A percentile compares a stretch with the other conserved stretches of the same genome.
phyloP scores from a whole-genome alignment of 164 flowering plant genomes.

The Buxus sempervirens region DNA sequence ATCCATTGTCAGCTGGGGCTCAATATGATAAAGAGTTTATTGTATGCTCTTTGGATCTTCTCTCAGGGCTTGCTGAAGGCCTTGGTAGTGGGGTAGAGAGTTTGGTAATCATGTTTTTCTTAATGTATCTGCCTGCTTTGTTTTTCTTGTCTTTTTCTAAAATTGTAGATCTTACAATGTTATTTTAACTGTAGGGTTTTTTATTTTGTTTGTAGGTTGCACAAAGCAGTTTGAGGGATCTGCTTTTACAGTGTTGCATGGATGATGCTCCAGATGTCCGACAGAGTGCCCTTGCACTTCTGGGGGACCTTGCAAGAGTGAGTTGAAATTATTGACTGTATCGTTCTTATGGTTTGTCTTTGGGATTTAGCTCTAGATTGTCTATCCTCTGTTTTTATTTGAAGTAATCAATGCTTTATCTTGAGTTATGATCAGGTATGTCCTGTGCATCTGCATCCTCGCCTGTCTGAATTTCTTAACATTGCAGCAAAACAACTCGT shows the following conservation, averaged over 20 bases:
- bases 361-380: background rate
- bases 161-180: too few species aligned
- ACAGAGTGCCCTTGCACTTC: conserved; percentile 96
- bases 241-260: conserved; percentile 90
- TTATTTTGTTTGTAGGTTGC: conserved; percentile 54
- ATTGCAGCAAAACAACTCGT: conserved; percentile 89
- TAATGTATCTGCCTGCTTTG: background rate
- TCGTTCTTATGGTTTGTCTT: background rate
- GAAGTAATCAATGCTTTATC: background rate
- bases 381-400: background rate
- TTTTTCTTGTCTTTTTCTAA: background rate
- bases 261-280: conserved; percentile 87
- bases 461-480: conserved; percentile 77
- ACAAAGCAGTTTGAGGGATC: conserved; percentile 72
- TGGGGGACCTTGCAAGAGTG: conserved; percentile 97
- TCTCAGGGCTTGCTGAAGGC: conserved; percentile 95
- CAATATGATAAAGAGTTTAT: conserved; percentile 91
- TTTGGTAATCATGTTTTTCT: conserved; percentile 52
- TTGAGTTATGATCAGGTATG: conserved; percentile 53
- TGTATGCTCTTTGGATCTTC: conserved; percentile 90
- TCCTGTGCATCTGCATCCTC: conserved; percentile 73
- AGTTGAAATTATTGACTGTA: conserved; percentile 24
- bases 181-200: background rate
- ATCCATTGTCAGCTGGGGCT: conserved; percentile 76
- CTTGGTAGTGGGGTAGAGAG: conserved; percentile 96